Evolutionary conservation across 192 early-diverging fungal genomes (phyloP).

Genomic region (Coemansia sp.): DNA sequence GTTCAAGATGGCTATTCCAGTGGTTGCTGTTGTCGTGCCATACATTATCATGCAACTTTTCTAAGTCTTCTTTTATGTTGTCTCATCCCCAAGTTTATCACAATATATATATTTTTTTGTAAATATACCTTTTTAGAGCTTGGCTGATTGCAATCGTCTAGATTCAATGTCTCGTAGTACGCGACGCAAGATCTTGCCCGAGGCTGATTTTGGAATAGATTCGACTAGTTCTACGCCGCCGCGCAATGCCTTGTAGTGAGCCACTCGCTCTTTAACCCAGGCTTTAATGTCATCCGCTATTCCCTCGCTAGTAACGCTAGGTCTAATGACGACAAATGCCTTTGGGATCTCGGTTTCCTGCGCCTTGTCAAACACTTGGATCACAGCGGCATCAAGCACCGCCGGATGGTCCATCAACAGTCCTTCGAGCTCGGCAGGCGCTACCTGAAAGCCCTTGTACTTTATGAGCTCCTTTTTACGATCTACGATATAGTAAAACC

Average conservation of each 20-base stretch:
- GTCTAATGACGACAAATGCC: slow-evolving; percentile 75
- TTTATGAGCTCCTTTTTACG: slow-evolving; percentile 94
- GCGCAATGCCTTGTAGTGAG: slow-evolving; percentile 74
- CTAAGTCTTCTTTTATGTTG: background rate
- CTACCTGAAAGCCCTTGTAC: slow-evolving; percentile 84
- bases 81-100: background rate
- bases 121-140: slow-evolving; percentile 14
- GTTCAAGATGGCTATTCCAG: background rate
- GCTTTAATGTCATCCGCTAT: slow-evolving; percentile 37
- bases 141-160: slow-evolving; percentile 13
- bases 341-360: slow-evolving; percentile 75
- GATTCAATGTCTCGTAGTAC: slow-evolving; percentile 55
- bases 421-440: slow-evolving; percentile 89
- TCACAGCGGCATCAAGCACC: slow-evolving; percentile 72
- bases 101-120: background rate
- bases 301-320: slow-evolving; percentile 34
- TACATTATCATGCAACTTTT: background rate
- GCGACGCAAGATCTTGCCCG: slow-evolving; percentile 83
- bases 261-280: slow-evolving; percentile 67
- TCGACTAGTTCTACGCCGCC: slow-evolving; percentile 74
- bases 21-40: background rate
- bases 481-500: slow-evolving; percentile 66
- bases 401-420: slow-evolving; percentile 68
- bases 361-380: slow-evolving; percentile 61
- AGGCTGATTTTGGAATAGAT: slow-evolving; percentile 74